Percentiles rank a stretch among this genome's conserved stretches.
Conservation (phyloP, 2,329 filamentous ascomycete species). For the Lasiodiplodia gonubiensis region DNA sequence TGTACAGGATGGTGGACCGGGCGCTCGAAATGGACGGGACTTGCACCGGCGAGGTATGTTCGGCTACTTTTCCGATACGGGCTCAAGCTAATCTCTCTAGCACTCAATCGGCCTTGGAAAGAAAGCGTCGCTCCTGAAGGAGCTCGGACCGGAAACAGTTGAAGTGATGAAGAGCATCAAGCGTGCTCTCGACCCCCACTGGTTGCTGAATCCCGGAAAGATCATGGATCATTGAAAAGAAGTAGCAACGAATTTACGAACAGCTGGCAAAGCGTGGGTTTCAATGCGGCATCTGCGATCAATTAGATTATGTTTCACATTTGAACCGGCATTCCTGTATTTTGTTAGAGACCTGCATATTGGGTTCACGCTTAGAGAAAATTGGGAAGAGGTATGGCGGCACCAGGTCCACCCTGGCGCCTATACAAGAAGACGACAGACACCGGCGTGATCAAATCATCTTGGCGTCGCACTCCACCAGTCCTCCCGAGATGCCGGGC, state of each 20-base stretch:
- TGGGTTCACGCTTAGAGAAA: background rate
- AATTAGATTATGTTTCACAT: background rate
- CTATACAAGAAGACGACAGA: background rate
- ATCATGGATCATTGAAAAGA: slow-evolving; percentile 69
- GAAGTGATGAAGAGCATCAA: slow-evolving; percentile 87
- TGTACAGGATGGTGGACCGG: slow-evolving; percentile 89
- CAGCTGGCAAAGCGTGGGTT: background rate
- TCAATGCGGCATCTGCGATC: background rate
- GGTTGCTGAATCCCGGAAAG: slow-evolving; percentile 92
- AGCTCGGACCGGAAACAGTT: slow-evolving; percentile 80
- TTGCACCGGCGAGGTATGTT: slow-evolving; percentile 73
- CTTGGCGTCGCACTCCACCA: background rate
- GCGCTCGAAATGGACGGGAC: slow-evolving; percentile 94
- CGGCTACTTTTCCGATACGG: background rate
- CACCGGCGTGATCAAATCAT: background rate
- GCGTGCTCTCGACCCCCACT: slow-evolving; percentile 78
- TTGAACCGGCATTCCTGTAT: background rate
- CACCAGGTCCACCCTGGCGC: background rate
- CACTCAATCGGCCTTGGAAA: slow-evolving; percentile 87
- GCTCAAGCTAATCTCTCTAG: background rate
- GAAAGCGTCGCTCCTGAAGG: slow-evolving; percentile 77
- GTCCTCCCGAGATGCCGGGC: background rate
- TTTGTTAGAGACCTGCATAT: background rate
- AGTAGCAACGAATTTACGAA: background rate
- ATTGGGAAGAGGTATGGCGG: background rate